Conservation (phyloP, 352 stramenopile genomes). For the Pythium plurisporium region DNA sequence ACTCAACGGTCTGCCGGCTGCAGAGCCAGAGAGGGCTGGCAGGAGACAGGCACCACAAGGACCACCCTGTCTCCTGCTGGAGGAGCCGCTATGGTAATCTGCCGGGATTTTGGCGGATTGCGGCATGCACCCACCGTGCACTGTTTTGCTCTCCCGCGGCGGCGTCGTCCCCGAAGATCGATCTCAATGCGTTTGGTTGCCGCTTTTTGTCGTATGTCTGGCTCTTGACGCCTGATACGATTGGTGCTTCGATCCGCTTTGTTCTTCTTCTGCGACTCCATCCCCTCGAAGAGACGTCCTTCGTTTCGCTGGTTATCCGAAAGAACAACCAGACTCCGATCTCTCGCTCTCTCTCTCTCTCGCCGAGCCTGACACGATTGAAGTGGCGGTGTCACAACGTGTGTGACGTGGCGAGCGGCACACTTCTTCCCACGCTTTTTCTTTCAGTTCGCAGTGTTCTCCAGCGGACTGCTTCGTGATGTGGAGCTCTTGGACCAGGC, state of each 20-base stretch:
- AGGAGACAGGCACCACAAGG: no score
- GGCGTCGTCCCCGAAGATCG: no score
- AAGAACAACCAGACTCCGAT: no score
- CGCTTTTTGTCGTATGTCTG: not conserved
- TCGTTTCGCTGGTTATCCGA: conserved; percentile 9
- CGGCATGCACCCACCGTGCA: no score
- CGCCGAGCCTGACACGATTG: no score
- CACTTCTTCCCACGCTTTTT: conserved; percentile 3
- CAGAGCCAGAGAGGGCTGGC: no score
- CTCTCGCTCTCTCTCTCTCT: no score
- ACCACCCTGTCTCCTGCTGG: no score
- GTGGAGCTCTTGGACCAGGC: not conserved
- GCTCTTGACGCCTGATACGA: no score
- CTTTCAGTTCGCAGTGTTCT: no score
- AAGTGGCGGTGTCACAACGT: conserved; percentile 5
- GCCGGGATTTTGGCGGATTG: not conserved
- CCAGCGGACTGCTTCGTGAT: not conserved
- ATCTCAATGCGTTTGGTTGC: not conserved
- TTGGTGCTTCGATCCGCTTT: not conserved
- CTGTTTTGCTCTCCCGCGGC: no score
- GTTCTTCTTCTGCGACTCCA: not conserved
- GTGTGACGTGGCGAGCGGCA: conserved; percentile 7
- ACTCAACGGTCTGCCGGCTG: no score
- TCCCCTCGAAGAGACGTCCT: not conserved
- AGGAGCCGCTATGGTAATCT: not conserved